Percentiles rank a stretch among this genome's conserved stretches.
These are phyloP conservation scores for Penicillium thymicola DNA, from an alignment of 2,329 filamentous ascomycete genomes.

Conservation along the genomic window DNA sequence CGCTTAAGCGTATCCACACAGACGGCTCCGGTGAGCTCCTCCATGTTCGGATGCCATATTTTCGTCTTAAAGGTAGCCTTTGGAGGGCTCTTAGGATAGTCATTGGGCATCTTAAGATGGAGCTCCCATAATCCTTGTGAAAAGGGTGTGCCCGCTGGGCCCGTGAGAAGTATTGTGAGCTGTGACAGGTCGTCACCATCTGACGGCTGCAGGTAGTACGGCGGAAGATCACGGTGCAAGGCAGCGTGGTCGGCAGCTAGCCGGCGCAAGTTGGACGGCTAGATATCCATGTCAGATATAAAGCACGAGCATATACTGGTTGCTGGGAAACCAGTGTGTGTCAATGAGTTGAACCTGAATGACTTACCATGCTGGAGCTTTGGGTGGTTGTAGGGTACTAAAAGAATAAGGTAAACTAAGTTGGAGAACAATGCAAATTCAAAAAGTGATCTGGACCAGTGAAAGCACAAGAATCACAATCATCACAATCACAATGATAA, in stretches of 20 bases:
- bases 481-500: slow-evolving; percentile 10
- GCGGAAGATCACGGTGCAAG: slow-evolving; percentile 56
- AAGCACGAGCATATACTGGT: slow-evolving; percentile 1
- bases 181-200: slow-evolving; percentile 55
- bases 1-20: slow-evolving; percentile 64
- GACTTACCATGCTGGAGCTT: slow-evolving; percentile 20
- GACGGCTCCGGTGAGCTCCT: slow-evolving; percentile 59
- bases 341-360: background rate
- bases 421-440: background rate
- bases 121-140: slow-evolving; percentile 57
- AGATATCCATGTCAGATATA: slow-evolving; percentile 9
- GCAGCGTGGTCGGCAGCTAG: slow-evolving; percentile 59
- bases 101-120: slow-evolving; percentile 57
- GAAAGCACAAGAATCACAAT: background rate
- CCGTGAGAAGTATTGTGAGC: slow-evolving; percentile 57
- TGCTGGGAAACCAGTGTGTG: slow-evolving; percentile 2
- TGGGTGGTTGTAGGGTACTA: background rate
- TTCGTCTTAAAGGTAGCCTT: slow-evolving; percentile 60
- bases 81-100: slow-evolving; percentile 50
- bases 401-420: background rate
- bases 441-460: background rate
- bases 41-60: slow-evolving; percentile 65
- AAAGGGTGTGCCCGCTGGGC: slow-evolving; percentile 60
- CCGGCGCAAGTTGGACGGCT: slow-evolving; percentile 50
- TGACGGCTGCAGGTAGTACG: slow-evolving; percentile 59